A percentile compares a stretch with the other conserved stretches of the same genome.
phyloP scores from a whole-genome alignment of 371 early-diverging fungal genomes.

The Dinochytrium kinnereticum region DNA sequence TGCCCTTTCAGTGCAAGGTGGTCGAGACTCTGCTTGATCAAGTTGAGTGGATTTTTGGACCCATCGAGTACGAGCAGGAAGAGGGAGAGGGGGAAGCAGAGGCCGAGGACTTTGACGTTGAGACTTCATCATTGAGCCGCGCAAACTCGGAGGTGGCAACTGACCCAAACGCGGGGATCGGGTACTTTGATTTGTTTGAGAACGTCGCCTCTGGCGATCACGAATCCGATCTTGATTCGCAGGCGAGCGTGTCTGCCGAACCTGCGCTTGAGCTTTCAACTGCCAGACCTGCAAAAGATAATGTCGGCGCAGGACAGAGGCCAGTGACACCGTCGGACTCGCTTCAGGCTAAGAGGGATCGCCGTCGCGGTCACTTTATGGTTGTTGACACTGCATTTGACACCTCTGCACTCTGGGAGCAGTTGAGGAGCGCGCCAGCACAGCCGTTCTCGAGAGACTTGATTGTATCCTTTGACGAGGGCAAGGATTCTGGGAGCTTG shows the following conservation, averaged over 20 bases:
- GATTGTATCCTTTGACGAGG: not conserved
- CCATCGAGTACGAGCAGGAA: conserved; percentile 55
- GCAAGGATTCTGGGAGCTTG: not conserved
- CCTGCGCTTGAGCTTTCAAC: too few relatives aligned
- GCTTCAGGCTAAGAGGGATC: not conserved
- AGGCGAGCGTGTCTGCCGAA: too few relatives aligned
- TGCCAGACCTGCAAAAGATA: not conserved
- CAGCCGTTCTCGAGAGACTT: not conserved
- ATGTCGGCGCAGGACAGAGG: not conserved
- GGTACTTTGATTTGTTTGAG: conserved; percentile 3
- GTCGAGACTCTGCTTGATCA: conserved; percentile 53
- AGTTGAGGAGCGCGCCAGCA: not conserved
- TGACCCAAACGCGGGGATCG: not conserved
- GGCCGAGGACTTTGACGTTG: not conserved
- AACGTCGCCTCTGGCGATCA: not conserved
- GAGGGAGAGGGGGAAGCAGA: conserved; percentile 9
- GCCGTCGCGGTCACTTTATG: not conserved
- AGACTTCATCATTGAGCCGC: not conserved
- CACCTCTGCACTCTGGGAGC: not conserved
- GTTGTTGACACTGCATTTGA: not conserved
- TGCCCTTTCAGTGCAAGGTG: conserved; percentile 45
- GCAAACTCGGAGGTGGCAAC: not conserved
- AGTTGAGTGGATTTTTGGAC: conserved; percentile 56
- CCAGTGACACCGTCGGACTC: not conserved
- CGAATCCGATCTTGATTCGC: not conserved